Base-by-base conservation (phyloP, 352 stramenopile genomes). In the Thalassiosira ordinaria region DNA sequence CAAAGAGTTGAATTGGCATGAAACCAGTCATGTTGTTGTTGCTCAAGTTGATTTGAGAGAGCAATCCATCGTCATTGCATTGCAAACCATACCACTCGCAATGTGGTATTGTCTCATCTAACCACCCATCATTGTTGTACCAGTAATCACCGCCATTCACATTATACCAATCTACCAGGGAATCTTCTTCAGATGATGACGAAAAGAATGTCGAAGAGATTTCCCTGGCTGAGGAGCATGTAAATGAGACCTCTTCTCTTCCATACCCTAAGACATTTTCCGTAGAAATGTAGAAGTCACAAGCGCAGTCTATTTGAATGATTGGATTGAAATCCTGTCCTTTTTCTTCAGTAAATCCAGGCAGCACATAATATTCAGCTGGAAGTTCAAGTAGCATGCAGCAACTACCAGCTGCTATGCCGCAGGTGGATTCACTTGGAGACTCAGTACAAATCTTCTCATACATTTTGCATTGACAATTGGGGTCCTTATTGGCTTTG, bases 41-140 rank as follows among this genome's bases (percentile, higher is more conserved):
- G 18, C 66, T 68, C 35, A 78, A 44, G 9, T 78, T 71, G 14
- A 78, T 52, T 20, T 68, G 24, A 33, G 53, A 24, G 24, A 71
- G 16, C 35, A 20, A 52, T 9, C 46, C 46, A 24, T 69, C 59
- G 6, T 52, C 22, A 22, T 64, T 64, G 33, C 71, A 80, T 33
- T 47, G 20, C 1, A 80, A 16, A 33, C 71, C 71, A 74, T 64
- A 80, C 71, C 71, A 80, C 31, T 57, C 41, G 47, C 62, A 73
- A 31, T 61, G 49, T 20, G 14, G 11, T 6, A 39, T 27, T 26
- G 6, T 41, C 18, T 37, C 24, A 29, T 27, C 31, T 1, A 41
- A 31, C 63, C 63, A 73, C 16, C 51, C 47, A 20, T 24, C 18
- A 11, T 53, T 73, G 18, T 63, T 22, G 29, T 27, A 63, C 63